Evolutionary conservation across 148 eudicot genomes (phyloP).

Genomic region (Amaranthus palmeri): DNA sequence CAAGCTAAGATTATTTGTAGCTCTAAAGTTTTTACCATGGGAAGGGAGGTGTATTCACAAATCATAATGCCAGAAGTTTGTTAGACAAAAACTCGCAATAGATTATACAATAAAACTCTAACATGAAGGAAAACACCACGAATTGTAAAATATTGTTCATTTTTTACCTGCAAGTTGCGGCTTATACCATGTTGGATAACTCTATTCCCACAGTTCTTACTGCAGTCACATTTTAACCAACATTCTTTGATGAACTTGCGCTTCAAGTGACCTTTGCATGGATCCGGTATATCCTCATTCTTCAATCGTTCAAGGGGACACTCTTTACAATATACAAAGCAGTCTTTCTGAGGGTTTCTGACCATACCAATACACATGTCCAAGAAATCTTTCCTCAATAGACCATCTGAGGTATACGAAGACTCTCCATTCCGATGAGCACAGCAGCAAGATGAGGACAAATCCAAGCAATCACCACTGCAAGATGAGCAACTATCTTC

Average conservation of each 20-base stretch:
- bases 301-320: conserved; percentile 64
- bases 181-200: conserved; percentile 77
- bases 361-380: conserved; percentile 52
- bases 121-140: neutral
- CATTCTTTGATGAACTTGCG: conserved; percentile 82
- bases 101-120: neutral
- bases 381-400: conserved; percentile 53
- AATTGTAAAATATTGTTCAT: neutral
- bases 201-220: conserved; percentile 64
- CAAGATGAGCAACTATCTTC: conserved; percentile 55
- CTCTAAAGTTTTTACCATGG: too few relatives aligned
- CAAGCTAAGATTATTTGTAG: neutral
- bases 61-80: neutral
- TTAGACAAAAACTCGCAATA: conserved; percentile 1
- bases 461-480: conserved; percentile 52
- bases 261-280: conserved; percentile 67
- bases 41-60: too few relatives aligned
- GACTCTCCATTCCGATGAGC: conserved; percentile 44
- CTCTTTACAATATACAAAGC: conserved; percentile 44
- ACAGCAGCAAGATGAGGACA: conserved; percentile 50
- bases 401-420: conserved; percentile 50
- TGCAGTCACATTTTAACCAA: conserved; percentile 83
- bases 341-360: conserved; percentile 42
- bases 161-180: conserved; percentile 60
- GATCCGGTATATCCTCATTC: conserved; percentile 42